Base-by-base conservation (phyloP, 2,329 filamentous ascomycete genomes). In the Kalaharituber pfeilii region DNA sequence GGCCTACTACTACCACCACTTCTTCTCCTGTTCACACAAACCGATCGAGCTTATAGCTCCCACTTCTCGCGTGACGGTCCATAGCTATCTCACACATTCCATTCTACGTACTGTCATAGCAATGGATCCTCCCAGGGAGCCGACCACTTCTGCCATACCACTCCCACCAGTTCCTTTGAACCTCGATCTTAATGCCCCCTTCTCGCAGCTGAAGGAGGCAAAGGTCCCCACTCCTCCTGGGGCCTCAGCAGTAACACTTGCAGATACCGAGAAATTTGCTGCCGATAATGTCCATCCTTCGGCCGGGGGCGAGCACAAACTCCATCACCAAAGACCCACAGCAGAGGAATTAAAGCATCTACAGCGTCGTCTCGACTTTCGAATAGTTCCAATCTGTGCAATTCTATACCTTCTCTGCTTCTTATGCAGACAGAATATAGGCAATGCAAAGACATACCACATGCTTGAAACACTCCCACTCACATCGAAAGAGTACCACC, bases 381-480 rank as follows among this genome's bases (percentile, higher is more conserved):
- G 70, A 47, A 66, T 79, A 3, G 65, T 79, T 0, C 77, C 76
- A 0, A 72, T 74, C 0, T 71, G 79, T 1, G 75, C 75, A 0
- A 62, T 2, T 59, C 72, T 79, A 9, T 79, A 79, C 60, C 64
- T 79, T 5, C 63, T 78, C 0, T 77, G 73, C 0, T 79, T 79
- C 57, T 64, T 79, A 7, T 76, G 78, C 59, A 68, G 75, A 28
- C 76, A 74, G 61, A 79, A 79, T 67, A 75, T 79, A 20, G 75
- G 75, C 24, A 79, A 79, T 57, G 76, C 76, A 1, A 70, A 76
- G 70, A 50, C 72, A 78, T 30, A 78, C 57, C 75, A 75, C 26
- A 69, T 79, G 53, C 66, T 73, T 0, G 65, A 63, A 33, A 55
- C 61, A 22, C 63, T 66, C 33, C 56, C 62, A 18, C 57, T 69